phyloP scores from a whole-genome alignment of 1,284 basidiomycete species.

The Leccinum angustisporum region DNA sequence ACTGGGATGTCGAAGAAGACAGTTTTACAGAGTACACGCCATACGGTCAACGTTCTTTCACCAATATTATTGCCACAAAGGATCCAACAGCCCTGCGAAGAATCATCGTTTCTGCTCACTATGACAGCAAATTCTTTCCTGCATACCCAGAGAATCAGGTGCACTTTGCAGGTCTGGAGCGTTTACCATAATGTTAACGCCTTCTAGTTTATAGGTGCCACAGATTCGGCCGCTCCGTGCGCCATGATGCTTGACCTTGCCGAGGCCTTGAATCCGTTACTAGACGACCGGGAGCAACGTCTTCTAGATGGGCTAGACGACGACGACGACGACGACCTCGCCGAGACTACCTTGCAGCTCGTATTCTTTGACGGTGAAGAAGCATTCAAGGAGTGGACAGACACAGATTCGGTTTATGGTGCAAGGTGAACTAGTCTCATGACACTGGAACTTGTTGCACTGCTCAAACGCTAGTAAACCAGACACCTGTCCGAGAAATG shows the following conservation, averaged over 20 bases:
- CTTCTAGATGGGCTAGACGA: conserved; percentile 60
- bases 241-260: conserved; percentile 92
- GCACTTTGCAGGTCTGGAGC: conserved; percentile 20
- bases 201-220: conserved; percentile 90
- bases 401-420: too few relatives aligned
- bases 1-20: conserved; percentile 88
- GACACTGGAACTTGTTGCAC: too few relatives aligned
- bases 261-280: conserved; percentile 69
- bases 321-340: conserved; percentile 70
- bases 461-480: too few relatives aligned
- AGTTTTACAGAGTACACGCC: conserved; percentile 82
- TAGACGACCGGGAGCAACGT: conserved; percentile 61
- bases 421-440: too few relatives aligned
- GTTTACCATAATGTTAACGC: conserved; percentile 6
- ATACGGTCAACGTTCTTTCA: conserved; percentile 78
- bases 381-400: too few relatives aligned
- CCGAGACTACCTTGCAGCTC: too few relatives aligned
- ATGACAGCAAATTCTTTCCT: conserved; percentile 91
- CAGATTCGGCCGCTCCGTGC: conserved; percentile 95
- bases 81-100: conserved; percentile 81
- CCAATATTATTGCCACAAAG: conserved; percentile 94
- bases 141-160: conserved; percentile 73
- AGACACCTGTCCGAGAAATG: too few relatives aligned
- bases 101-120: conserved; percentile 91
- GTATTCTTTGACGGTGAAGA: too few relatives aligned